Base-by-base conservation (phyloP, 148 eudicot genomes). In the Cornus suecica region DNA sequence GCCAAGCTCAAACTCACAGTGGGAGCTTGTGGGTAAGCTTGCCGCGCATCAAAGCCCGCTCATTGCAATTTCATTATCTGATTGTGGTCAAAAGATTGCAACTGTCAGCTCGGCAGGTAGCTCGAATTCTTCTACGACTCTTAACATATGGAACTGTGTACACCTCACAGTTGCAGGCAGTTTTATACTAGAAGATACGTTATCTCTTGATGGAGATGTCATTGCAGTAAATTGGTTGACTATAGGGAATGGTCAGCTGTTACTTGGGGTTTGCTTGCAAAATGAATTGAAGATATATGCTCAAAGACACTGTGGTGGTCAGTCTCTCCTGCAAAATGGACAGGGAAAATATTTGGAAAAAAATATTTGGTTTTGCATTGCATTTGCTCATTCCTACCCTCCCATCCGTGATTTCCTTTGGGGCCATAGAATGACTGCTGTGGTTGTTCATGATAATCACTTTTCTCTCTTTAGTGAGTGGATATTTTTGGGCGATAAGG, bases 1-100 rank as follows among this genome's bases (percentile, higher is more conserved):
- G 20, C 79, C 78, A 70, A 82, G 77, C 65, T 84, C 80, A 66
- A 62, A 48, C 78, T 61, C 71, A 15, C 79, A 86, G 51, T 91
- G 97, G 92, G 91, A 87, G 80, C 93, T 96, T 79, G 97, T 93
- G 74, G 98, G 98, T 73, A 75, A 80, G 84, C 84, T 93, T 84
- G 80, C 82, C 63, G 83, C 92, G 31, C 82, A 78, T 75, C 80
- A 80, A 78, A 90, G 90, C 27, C 88, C 97, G 76, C 77, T 91
- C 56, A 80, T 41, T 77, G 78, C 79, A 45, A 80, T 90, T 76
- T 84, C 94, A 77, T 64, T 84, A 45, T 86, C 89, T 84, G 89
- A 86, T 80, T 88, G 81, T 84, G 92, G 97, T 76, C 86, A 86
- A 80, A 96, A 87, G 81, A 85, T 91, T 84, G 97, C 98, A 66